Conservation (phyloP, 148 eudicot species). For the Talinum fruticosum region DNA sequence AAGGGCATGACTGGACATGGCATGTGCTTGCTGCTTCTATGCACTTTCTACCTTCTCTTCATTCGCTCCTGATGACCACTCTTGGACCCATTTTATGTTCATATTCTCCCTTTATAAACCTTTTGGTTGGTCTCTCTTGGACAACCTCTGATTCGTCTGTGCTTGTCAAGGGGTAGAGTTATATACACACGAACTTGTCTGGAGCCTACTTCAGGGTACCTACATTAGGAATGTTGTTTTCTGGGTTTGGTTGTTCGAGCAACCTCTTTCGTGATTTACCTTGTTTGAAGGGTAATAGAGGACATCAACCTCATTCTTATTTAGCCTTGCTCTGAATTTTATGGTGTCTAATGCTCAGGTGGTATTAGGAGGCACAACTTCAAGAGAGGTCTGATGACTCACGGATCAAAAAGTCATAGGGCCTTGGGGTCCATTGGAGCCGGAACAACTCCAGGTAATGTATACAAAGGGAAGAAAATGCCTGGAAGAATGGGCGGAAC, state of each 20-base stretch:
- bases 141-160: not conserved
- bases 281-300: not conserved
- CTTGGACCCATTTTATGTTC: not conserved
- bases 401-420: constrained; percentile 95
- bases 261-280: not conserved
- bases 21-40: not conserved
- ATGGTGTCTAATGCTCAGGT: constrained; percentile 41
- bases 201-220: not conserved
- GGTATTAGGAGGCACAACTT: constrained; percentile 93
- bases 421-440: constrained; percentile 95
- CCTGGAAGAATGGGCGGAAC: constrained; percentile 99
- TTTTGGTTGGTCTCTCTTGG: not conserved
- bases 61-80: no score
- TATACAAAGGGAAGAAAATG: constrained; percentile 94
- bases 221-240: not conserved
- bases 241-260: not conserved
- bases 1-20: not conserved
- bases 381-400: constrained; percentile 93
- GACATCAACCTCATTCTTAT: not conserved
- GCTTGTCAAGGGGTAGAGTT: not conserved
- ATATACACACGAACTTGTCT: not conserved
- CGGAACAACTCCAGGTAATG: constrained; percentile 95
- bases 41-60: no score
- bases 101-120: not conserved
- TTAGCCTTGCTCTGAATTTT: not conserved